Conservation (phyloP, 2,329 filamentous ascomycete genomes). For the Corynespora cassiicola region DNA sequence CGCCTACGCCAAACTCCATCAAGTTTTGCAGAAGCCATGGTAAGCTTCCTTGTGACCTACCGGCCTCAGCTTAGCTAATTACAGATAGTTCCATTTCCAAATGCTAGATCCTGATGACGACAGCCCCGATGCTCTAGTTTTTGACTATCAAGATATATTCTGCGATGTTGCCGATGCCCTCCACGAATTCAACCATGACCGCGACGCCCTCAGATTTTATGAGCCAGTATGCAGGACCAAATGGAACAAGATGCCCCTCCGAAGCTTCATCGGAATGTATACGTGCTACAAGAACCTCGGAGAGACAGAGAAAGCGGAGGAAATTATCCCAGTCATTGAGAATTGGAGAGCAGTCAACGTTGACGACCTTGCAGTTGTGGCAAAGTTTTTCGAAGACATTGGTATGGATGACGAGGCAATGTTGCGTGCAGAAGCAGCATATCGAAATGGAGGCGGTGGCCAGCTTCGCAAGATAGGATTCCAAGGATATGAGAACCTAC, state of each 20-base stretch:
- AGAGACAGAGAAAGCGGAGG: slow-evolving; percentile 73
- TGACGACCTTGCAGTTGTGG: slow-evolving; percentile 78
- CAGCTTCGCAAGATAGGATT: slow-evolving; percentile 53
- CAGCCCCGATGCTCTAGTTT: slow-evolving; percentile 58
- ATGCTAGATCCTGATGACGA: slow-evolving; percentile 72
- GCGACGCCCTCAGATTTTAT: slow-evolving; percentile 66
- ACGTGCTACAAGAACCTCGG: slow-evolving; percentile 71
- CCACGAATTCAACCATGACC: slow-evolving; percentile 56
- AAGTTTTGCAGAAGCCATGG: slow-evolving; percentile 73
- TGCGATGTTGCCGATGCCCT: slow-evolving; percentile 71
- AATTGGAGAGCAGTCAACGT: slow-evolving; percentile 75
- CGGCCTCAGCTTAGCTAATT: too few relatives aligned
- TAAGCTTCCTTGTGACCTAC: slow-evolving; percentile 59
- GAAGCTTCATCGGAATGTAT: slow-evolving; percentile 46
- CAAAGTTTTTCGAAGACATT: slow-evolving; percentile 79
- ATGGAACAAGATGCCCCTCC: slow-evolving; percentile 31
- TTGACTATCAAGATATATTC: slow-evolving; percentile 79
- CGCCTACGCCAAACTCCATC: slow-evolving; percentile 74
- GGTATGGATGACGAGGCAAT: slow-evolving; percentile 64
- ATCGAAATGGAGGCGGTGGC: slow-evolving; percentile 64
- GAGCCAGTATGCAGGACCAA: slow-evolving; percentile 50
- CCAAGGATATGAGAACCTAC: slow-evolving; percentile 34
- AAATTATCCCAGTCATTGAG: slow-evolving; percentile 77
- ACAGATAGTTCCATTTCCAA: slow-evolving; percentile 55
- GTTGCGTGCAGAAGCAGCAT: slow-evolving; percentile 67